A percentile compares a stretch with the other conserved stretches of the same genome.
These are phyloP conservation scores for Gossypium aridum DNA, from an alignment of 441 rosid genomes.

Conservation along the genomic window DNA sequence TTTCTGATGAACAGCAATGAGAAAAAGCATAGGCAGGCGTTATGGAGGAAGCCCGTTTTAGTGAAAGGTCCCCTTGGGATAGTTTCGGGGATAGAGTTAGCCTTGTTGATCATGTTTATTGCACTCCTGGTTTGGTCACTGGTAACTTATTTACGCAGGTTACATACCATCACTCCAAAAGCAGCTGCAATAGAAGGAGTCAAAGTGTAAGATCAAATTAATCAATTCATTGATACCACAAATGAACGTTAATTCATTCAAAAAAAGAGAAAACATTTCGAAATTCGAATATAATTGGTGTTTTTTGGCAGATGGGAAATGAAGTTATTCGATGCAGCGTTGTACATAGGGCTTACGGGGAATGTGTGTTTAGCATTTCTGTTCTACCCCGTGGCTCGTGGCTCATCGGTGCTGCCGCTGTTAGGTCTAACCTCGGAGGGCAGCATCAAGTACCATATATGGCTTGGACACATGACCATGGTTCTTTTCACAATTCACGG, in stretches of 20 bases:
- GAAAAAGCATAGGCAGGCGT: slow-evolving; percentile 7
- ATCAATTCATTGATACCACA: neutral
- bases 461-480: slow-evolving; percentile 60
- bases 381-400: slow-evolving; percentile 58
- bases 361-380: slow-evolving; percentile 46
- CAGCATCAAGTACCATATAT: slow-evolving; percentile 62
- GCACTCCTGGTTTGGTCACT: slow-evolving; percentile 55
- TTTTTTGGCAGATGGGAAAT: slow-evolving; percentile 41
- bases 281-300: too few species aligned
- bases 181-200: slow-evolving; percentile 19
- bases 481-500: slow-evolving; percentile 49
- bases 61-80: slow-evolving; percentile 67
- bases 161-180: slow-evolving; percentile 26
- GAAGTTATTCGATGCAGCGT: slow-evolving; percentile 23
- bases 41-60: slow-evolving; percentile 41
- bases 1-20: slow-evolving; percentile 13
- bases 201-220: slow-evolving; percentile 30
- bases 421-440: slow-evolving; percentile 58
- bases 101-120: slow-evolving; percentile 45
- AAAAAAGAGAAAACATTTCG: too few species aligned
- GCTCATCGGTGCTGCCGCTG: slow-evolving; percentile 48
- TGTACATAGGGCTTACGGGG: slow-evolving; percentile 41
- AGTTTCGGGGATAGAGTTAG: slow-evolving; percentile 44
- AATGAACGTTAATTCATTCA: neutral
- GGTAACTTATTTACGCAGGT: slow-evolving; percentile 25